Evolutionary conservation across 208 protist species (phyloP), one percentile per base, ranked within the genome.

Genomic region (Acanthamoeba royreba): DNA sequence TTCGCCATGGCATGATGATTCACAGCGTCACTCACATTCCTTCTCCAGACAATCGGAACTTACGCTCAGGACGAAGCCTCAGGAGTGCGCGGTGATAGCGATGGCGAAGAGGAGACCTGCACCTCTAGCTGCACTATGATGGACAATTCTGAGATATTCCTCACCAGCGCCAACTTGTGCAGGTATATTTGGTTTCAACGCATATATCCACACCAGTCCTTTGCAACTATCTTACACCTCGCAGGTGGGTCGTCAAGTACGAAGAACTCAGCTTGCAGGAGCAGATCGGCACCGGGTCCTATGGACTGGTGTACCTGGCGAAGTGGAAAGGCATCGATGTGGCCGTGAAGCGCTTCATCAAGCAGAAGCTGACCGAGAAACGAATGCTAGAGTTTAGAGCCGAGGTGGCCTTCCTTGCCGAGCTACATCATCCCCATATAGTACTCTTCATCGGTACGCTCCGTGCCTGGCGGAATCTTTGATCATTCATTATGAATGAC

Each of bases 381-480:
- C 49, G 63, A 22, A 66, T 92, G 86, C 45, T 92, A 25, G 86
- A 92, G 53, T 92, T 92, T n/a, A 31, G 86, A 25, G 86, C 86
- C 22, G 86, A 92, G 43, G 45, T 92, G 86, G 86, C 86, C n/a
- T 72, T 92, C 86, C 58, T 92, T 8, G 25, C 53, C 38, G 86
- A 92, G 58, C 53, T 92, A n/a, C 86, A 92, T 42, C 86, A 92
- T n/a, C 86, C 86, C 33, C 63, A 92, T 53, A 92, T 92, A 13
- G 86, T 92, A 28, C 86, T 92, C 40, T 92, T 92, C 55, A 92
- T 92, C 28, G 86, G 83, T 90, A 45, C 77, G 22, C 28, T 87
- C 8, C n/a, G 35, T 33, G 17, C 28, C 11, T 43, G n/a, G n/a
- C 7, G n/a, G 35, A 25, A 1, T 47, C 53, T 25, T 35, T 35